Percentiles rank a stretch among this genome's conserved stretches.
Conservation (phyloP, 192 early-diverging fungal genomes). For the Rhizophagus sp. region DNA sequence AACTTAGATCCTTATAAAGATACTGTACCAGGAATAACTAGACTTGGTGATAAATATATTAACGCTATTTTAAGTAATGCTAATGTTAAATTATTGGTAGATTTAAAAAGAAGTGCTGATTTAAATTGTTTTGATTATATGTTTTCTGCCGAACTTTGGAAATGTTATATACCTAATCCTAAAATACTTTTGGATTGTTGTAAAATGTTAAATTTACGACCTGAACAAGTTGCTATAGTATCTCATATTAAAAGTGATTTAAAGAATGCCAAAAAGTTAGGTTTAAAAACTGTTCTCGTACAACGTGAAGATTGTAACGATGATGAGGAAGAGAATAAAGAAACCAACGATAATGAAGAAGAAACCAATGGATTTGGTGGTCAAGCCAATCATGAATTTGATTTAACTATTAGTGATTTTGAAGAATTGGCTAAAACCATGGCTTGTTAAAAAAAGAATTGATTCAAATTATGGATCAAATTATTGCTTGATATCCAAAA, state of each 20-base stretch:
- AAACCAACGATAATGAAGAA: not conserved
- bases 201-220: not conserved
- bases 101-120: not conserved
- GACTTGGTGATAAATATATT: not conserved
- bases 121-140: constrained; percentile 1
- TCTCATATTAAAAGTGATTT: not conserved
- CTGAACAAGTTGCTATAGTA: not conserved
- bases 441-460: constrained; percentile 2
- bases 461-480: no score
- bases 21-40: not conserved
- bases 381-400: not conserved
- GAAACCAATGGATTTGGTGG: not conserved
- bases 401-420: not conserved
- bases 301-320: not conserved
- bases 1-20: not conserved
- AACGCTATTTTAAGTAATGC: constrained; percentile 3
- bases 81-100: not conserved
- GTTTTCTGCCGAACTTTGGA: not conserved
- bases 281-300: not conserved
- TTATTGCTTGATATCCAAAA: no score
- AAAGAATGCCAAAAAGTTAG: not conserved
- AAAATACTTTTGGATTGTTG: not conserved
- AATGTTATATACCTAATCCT: not conserved
- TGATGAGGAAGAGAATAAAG: not conserved
- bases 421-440: not conserved